These are phyloP conservation scores for Pseudocohnilembus persalinus DNA, from an alignment of 169 alveolate species.

Conservation along the genomic window DNA sequence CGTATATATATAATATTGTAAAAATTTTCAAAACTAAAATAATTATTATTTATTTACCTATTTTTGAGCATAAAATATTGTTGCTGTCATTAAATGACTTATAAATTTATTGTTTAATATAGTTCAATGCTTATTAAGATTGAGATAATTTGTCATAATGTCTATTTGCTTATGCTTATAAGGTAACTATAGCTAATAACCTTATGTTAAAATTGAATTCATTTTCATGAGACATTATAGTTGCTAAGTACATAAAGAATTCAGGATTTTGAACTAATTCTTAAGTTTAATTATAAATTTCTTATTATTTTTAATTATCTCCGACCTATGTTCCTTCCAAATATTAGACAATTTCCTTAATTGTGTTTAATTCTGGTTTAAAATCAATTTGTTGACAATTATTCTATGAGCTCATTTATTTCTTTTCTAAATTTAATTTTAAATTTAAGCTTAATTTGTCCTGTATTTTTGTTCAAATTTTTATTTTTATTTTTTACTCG, in stretches of 20 bases:
- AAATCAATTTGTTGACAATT: too few species aligned
- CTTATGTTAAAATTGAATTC: conserved; percentile 2
- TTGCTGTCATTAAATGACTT: background rate
- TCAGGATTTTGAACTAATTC: conserved; percentile 18
- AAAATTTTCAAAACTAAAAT: background rate
- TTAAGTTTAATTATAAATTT: conserved; percentile 14
- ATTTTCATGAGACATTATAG: background rate
- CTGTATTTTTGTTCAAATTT: too few species aligned
- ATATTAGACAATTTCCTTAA: background rate
- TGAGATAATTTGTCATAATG: background rate
- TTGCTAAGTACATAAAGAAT: conserved; percentile 21
- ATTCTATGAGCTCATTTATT: too few species aligned
- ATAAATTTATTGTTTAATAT: background rate
- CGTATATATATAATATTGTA: background rate
- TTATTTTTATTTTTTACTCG: too few species aligned
- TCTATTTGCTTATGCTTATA: background rate
- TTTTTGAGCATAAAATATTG: background rate
- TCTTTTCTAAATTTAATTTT: too few species aligned
- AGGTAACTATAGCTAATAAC: conserved; percentile 6
- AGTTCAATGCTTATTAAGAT: background rate
- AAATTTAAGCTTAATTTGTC: too few species aligned
- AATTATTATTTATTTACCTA: conserved; percentile 5
- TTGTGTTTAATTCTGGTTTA: background rate
- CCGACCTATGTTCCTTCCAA: conserved; percentile 3
- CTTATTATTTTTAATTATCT: conserved; percentile 11